Base-by-base conservation (phyloP, 768 basidiomycete species). In the Pleurotus sapidus region DNA sequence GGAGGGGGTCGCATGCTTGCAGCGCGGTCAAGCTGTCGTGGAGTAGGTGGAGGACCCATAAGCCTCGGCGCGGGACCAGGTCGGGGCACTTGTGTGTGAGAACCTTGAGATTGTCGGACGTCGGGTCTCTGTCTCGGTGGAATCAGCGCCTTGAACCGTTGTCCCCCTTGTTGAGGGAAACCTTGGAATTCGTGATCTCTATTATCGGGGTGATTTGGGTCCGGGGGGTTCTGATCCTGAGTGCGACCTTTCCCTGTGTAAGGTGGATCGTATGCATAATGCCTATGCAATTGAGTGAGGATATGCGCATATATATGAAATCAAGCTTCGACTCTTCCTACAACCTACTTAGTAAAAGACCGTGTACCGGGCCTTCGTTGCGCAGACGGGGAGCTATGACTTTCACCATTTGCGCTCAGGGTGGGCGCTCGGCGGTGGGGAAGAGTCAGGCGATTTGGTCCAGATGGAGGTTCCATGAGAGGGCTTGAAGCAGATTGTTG, bases 391-490 rank as follows among this genome's bases (percentile, higher is more conserved):
- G 30, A 34, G 30, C 30, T 34, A 47, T 17, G 51, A 38, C 58
- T 27, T 49, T 61, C 59, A 37, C 63, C 58, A 30, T 63, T 63
- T 8, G 72, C 66, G 3, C 72, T 71, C 23, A 80, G 64, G 34
- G 70, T 74, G 6, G 84, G 80, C 43, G 76, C 73, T 34, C 79
- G 79, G 43, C 80, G 78, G 11, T 76, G 82, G 15, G 84, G 86
- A 18, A 91, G 74, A 2, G 89, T 92, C 37, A 92, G 75, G 67
- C 91, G 73, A 61, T 81, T 72, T 23, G 88, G 88, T 17, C 77
- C 86, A 9, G 82, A 57, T 15, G 87, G 84, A 1, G 82, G 30
- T 7, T 34, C 83, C 3, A 68, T 62, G 17, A 76, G 81, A 30
- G 89, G 86, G 63, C 88, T 91, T 1, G 57, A 57, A 6, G 50